Conservation (phyloP, 2,329 filamentous ascomycete species). For the Alternaria longipes region DNA sequence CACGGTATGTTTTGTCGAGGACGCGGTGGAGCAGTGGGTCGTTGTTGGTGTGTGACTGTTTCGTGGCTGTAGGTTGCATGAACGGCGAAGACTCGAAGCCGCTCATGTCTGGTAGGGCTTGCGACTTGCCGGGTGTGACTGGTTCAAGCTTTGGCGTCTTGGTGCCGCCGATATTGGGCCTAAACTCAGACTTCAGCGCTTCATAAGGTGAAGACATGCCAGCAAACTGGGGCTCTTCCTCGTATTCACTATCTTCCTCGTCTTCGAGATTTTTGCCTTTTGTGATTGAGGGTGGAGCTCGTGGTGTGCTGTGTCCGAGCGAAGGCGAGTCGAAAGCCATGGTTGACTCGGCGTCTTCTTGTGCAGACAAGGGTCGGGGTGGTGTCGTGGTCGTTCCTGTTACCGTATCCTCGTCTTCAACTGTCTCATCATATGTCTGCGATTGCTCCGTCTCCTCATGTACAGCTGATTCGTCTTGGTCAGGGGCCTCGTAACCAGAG, state of each 20-base stretch:
- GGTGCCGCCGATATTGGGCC: slow-evolving; percentile 66
- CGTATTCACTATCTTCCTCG: slow-evolving; percentile 20
- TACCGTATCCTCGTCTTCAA: slow-evolving; percentile 45
- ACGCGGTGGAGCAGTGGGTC: slow-evolving; percentile 89
- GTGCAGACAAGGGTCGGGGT: slow-evolving; percentile 46
- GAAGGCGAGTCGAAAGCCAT: slow-evolving; percentile 72
- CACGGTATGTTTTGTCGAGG: slow-evolving; percentile 94
- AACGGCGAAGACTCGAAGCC: slow-evolving; percentile 62
- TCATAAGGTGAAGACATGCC: slow-evolving; percentile 81
- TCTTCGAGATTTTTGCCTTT: slow-evolving; percentile 24
- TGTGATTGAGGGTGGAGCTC: slow-evolving; percentile 43
- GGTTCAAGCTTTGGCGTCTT: slow-evolving; percentile 41
- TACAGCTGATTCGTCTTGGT: slow-evolving; percentile 64
- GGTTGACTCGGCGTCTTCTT: slow-evolving; percentile 61
- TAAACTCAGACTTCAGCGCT: slow-evolving; percentile 72
- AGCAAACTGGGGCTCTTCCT: slow-evolving; percentile 61
- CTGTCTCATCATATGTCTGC: slow-evolving; percentile 55
- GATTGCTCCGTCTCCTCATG: slow-evolving; percentile 53
- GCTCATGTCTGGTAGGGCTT: slow-evolving; percentile 54
- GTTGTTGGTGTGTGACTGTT: slow-evolving; percentile 54
- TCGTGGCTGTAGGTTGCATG: slow-evolving; percentile 53
- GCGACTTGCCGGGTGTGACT: slow-evolving; percentile 50
- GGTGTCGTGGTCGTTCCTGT: slow-evolving; percentile 57
- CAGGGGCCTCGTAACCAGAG: slow-evolving; percentile 88
- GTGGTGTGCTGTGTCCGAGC: slow-evolving; percentile 69